Conservation (phyloP, 1,284 basidiomycete species). For the Vanrija pseudolonga region DNA sequence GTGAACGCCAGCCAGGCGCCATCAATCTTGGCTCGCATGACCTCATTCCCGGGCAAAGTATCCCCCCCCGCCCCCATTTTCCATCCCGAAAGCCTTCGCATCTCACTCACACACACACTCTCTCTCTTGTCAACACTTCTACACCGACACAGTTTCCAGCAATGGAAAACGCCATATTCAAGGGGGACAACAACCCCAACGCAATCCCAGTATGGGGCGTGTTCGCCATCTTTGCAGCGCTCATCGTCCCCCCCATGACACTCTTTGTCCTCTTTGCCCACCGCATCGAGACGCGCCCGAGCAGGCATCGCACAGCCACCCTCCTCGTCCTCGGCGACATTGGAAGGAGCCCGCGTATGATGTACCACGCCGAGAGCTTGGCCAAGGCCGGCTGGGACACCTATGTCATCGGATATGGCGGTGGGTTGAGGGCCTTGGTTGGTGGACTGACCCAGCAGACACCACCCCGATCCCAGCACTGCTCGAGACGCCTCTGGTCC, state of each 20-base stretch:
- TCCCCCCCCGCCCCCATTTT: too few relatives aligned
- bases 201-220: background rate
- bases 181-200: background rate
- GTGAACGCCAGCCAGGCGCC: too few relatives aligned
- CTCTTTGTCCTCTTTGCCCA: conserved; percentile 8
- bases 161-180: too few relatives aligned
- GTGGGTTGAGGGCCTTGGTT: conserved; percentile 50
- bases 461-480: conserved; percentile 69
- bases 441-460: conserved; percentile 53
- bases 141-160: too few relatives aligned
- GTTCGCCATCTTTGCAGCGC: conserved; percentile 4
- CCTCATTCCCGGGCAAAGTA: too few relatives aligned
- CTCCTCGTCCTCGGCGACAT: conserved; percentile 94
- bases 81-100: too few relatives aligned
- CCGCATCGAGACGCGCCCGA: conserved; percentile 15
- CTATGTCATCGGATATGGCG: conserved; percentile 78
- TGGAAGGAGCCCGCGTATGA: conserved; percentile 93
- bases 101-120: too few relatives aligned
- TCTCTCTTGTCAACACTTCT: too few relatives aligned
- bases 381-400: conserved; percentile 75
- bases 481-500: conserved; percentile 60
- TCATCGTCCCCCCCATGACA: conserved; percentile 7
- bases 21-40: too few relatives aligned
- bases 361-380: conserved; percentile 95
- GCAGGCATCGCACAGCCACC: conserved; percentile 57